Evolutionary conservation across 202 grass and related monocot species (phyloP).

Genomic region (Elaeis oleifera): DNA sequence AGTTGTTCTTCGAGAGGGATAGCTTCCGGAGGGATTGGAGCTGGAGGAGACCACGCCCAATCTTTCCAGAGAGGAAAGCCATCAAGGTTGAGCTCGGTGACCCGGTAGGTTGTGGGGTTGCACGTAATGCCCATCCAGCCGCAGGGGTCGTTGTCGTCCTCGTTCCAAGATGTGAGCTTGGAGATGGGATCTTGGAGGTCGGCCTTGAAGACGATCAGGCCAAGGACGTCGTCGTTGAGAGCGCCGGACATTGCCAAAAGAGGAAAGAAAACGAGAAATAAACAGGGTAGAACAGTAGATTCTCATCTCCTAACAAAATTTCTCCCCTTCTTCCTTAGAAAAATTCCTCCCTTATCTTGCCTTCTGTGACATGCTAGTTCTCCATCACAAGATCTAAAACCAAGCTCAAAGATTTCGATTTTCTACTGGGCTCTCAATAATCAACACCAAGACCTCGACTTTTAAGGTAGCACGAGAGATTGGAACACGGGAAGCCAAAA

Average conservation of each 20-base stretch:
- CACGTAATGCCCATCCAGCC: constrained; percentile 8
- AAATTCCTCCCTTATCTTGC: too few relatives aligned
- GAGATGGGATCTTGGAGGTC: constrained; percentile 2
- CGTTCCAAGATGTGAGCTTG: constrained; percentile 15
- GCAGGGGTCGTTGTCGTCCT: constrained; percentile 13
- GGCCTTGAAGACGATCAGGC: constrained; percentile 17
- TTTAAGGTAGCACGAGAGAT: too few relatives aligned
- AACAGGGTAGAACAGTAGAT: not conserved
- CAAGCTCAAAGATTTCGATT: too few relatives aligned
- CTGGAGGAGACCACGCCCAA: constrained; percentile 11
- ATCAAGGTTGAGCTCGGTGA: constrained; percentile 8
- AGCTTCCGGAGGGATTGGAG: constrained; percentile 4
- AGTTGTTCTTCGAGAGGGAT: constrained; percentile 10
- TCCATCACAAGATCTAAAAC: too few relatives aligned
- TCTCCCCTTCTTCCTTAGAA: too few relatives aligned
- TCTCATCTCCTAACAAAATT: not conserved
- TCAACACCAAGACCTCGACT: too few relatives aligned
- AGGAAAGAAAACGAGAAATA: constrained; percentile 3
- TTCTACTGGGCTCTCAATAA: too few relatives aligned
- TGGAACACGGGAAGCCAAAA: too few relatives aligned
- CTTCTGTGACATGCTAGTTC: too few relatives aligned
- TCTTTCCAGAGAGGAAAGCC: constrained; percentile 12
- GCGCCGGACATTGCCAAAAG: not conserved
- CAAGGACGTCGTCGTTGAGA: constrained; percentile 16
- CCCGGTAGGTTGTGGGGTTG: not conserved